Base-by-base conservation (phyloP, 108 stramenopile species). In the Asterionellopsis glacialis region DNA sequence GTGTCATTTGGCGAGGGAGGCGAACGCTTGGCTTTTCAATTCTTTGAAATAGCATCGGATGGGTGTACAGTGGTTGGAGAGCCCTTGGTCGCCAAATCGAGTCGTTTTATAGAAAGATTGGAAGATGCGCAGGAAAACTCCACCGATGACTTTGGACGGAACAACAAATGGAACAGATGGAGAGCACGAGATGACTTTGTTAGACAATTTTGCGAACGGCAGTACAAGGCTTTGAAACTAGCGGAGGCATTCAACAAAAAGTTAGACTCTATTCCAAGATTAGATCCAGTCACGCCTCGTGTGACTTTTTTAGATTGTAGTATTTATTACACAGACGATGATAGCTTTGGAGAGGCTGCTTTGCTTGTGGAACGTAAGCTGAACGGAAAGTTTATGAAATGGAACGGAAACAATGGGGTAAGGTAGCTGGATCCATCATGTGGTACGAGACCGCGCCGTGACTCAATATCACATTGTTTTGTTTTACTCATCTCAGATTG, bases 361-460 rank as follows among this genome's bases (percentile, higher is more conserved):
- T 55, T 68, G 19, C 51, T 72, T 18, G 74, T 62, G 12, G 74
- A 75, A 47, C 72, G 64, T 33, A 15, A 15, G 16, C 38, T 75
- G 53, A 39, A 57, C 19, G 28, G 44, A 15, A 68, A 65, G 9
- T 74, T 61, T 38, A 56, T 41, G 16, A 75, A 72, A 54, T 75
- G 66, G 52, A 75, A 75, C 43, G 63, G 44, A 12, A 75, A 75
- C 28, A 55, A 67, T 45, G 63, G 68, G 24, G 67, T 50, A 62
- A 53, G 61, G 15, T 11, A 16, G 33, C 7, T 7, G 33, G 2
- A 33, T 33, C 5, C 33, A 33, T 5, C 7, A 33, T 33, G 5
- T 33, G 7, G 33, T n/a, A n/a, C n/a, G n/a, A n/a, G n/a, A n/a
- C n/a, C n/a, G n/a, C n/a, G n/a, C n/a, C n/a, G n/a, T n/a, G n/a